phyloP scores from a whole-genome alignment of 2,329 filamentous ascomycete genomes.

The Drechslera avenae region DNA sequence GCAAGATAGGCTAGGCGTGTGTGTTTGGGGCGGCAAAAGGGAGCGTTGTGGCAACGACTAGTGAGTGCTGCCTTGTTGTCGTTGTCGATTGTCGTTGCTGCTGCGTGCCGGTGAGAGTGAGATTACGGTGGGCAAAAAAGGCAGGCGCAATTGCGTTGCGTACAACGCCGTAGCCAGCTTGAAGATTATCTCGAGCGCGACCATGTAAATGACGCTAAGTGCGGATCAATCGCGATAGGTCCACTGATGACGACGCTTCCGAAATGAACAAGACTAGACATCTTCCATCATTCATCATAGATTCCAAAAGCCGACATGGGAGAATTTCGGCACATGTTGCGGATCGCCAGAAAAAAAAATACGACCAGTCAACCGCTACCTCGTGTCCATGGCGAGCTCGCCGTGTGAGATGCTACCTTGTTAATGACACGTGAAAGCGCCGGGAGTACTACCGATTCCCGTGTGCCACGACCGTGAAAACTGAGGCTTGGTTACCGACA shows the following conservation, averaged over 20 bases:
- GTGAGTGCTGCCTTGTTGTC: constrained; percentile 1
- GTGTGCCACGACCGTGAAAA: background rate
- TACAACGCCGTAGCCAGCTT: constrained; percentile 4
- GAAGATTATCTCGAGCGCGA: constrained; percentile 9
- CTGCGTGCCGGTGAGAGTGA: background rate
- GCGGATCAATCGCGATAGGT: constrained; percentile 18
- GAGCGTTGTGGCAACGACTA: constrained; percentile 7
- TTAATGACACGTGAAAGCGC: background rate
- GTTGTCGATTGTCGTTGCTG: background rate
- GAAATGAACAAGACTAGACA: constrained; percentile 1
- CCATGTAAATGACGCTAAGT: constrained; percentile 22
- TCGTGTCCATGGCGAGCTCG: too few relatives aligned
- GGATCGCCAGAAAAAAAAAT: too few relatives aligned
- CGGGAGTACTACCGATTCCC: background rate
- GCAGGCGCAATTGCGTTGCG: constrained; percentile 9
- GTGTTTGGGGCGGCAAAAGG: constrained; percentile 8
- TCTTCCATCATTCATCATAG: background rate
- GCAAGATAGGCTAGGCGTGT: constrained; percentile 6
- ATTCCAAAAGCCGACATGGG: background rate
- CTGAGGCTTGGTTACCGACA: background rate
- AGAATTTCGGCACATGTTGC: too few relatives aligned
- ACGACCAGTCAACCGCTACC: too few relatives aligned
- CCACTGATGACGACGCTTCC: constrained; percentile 27
- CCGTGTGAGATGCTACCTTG: background rate
- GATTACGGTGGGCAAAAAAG: constrained; percentile 6